Evolutionary conservation across 768 basidiomycete genomes (phyloP), one percentile per base, ranked within the genome.

Genomic region (Panellus pusillus): DNA sequence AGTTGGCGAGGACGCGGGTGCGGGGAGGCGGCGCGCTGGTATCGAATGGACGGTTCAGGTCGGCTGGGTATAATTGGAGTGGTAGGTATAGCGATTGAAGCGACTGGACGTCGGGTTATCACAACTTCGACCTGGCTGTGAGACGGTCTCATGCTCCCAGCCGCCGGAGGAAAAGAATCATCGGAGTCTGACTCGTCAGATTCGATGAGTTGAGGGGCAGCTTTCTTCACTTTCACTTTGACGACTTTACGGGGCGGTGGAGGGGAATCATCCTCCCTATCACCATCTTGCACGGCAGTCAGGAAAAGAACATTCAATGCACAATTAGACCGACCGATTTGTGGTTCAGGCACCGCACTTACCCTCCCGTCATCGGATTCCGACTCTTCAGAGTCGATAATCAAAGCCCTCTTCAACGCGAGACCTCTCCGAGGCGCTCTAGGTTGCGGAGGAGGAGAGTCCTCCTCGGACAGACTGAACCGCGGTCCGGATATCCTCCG

Each of bases 1-100:
- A 89, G 76, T 57, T 77, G 82, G 20, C 86, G 81, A n/a, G 75
- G 64, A 58, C 78, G 84, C 24, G 71, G 62, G 41, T 67, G n/a
- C 18, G 68, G 69, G 3, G 73, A 73, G 4, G 70, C 58, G 27
- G 67, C 40, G 20, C 51, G 59, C 27, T 64, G 62, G 57, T 68
- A 66, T 20, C 44, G 59, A 32, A 57, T 31, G 11, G 45, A 48
- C 32, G 52, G 50, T n/a, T 44, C 35, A 14, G 49, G 50, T 15
- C 8, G 43, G 27, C 4, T 37, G 28, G 41, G 38, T 27, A 35
- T 31, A 11, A 31, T 13, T 28, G 27, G 11, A 39, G 35, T n/a
- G 40, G 38, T 50, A 36, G 47, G 35, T 18, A 42, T 46, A 17
- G 28, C 8, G 4, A 37, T 19, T n/a, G 40, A 28, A n/a, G n/a